Conservation (phyloP, 2,329 filamentous ascomycete species). For the Fusarium tupiense region DNA sequence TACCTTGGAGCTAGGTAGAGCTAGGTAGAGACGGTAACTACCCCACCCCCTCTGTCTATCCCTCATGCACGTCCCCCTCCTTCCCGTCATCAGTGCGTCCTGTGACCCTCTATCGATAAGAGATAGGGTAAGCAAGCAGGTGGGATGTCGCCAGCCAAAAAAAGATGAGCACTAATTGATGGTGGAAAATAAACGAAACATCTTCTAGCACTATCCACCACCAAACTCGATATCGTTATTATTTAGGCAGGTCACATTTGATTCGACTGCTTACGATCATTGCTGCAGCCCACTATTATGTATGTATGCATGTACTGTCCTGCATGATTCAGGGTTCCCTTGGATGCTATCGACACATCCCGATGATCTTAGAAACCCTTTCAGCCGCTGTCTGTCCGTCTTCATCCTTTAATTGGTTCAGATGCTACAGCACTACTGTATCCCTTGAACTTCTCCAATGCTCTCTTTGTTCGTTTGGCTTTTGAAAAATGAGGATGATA, state of each 20-base stretch:
- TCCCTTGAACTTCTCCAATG: neutral
- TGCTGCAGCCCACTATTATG: neutral
- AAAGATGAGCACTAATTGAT: constrained; percentile 6
- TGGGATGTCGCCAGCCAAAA: constrained; percentile 1
- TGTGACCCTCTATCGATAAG: constrained; percentile 39
- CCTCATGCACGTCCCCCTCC: constrained; percentile 26
- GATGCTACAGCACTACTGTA: constrained; percentile 1
- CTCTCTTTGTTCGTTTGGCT: neutral
- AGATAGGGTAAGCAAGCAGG: neutral
- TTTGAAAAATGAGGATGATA: neutral
- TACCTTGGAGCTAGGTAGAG: neutral
- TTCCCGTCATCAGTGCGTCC: constrained; percentile 33
- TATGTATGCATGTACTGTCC: neutral
- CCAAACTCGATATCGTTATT: neutral
- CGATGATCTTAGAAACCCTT: constrained; percentile 19
- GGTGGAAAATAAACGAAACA: neutral
- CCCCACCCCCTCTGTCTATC: constrained; percentile 28
- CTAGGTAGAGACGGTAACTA: constrained; percentile 1
- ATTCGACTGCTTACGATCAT: neutral
- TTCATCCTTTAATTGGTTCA: constrained; percentile 4
- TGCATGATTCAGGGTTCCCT: constrained; percentile 21
- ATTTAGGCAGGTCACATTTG: neutral
- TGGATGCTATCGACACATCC: constrained; percentile 12
- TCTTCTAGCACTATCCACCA: neutral
- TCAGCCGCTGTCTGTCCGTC: neutral